Base-by-base conservation (phyloP, 768 basidiomycete genomes). In the Kwoniella bestiolae region DNA sequence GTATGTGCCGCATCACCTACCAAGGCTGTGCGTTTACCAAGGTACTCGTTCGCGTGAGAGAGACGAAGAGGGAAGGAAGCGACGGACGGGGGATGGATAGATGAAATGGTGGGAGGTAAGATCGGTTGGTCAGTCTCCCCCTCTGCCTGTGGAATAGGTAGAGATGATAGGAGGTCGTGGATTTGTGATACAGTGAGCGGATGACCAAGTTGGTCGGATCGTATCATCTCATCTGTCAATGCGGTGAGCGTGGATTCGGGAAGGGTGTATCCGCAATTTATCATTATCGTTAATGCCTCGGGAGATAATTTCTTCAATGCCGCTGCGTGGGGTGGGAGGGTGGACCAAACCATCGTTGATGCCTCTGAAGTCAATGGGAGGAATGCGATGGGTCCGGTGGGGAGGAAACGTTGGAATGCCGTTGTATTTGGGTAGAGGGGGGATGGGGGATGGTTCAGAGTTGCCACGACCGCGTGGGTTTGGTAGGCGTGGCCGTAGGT, bases 1-100 rank as follows among this genome's bases (percentile, higher is more conserved):
- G 91, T 92, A 76, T 98, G 96, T 18, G 94, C 96, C 1, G 95
- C 94, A 81, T 99, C 96, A 2, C 96, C 96, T 1, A 98, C 86
- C 7, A 98, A 87, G 2, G 89, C 94, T 0, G 91, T 94, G 3
- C 95, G 86, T 12, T 67, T 41, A 16, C 94, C 92, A 47, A 94
- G 83, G 80, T 99, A 98, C 0, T 85, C 80, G 38, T 94, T 91
- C 1, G 91, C 90, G 70, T 98, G 96, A 52, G 86, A 90, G 67
- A 91, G 89, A 29, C 88, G 86, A 5, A 98, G 83, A 1, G 96
- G 95, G 83, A 98, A 99, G 1, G 91, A 91, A 0, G 95, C 94
- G 50, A 89, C 83, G 0, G 90, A 88, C 26, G 87, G 86, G 0
- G 85, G 73, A 71, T 93, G 91, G 52, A 96, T 84, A 1, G 85